Evolutionary conservation across 2,329 filamentous ascomycete species (phyloP).

Genomic region (Colletotrichum sp.): DNA sequence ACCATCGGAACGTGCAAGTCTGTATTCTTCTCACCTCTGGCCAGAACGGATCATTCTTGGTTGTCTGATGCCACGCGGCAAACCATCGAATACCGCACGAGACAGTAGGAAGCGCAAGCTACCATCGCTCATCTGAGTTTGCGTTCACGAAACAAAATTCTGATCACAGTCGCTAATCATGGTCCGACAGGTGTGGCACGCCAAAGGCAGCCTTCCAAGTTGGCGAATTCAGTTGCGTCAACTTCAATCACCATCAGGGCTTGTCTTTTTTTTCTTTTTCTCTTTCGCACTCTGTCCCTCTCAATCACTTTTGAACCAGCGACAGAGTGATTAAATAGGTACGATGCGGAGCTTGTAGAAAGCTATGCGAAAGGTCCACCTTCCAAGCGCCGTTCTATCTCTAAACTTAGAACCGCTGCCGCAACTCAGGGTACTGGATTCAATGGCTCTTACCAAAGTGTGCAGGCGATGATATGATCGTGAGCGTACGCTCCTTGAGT

Average conservation of each 20-base stretch:
- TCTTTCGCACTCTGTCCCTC: neutral
- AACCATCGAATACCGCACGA: neutral
- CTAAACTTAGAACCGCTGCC: constrained; percentile 9
- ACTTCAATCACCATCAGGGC: neutral
- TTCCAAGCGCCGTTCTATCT: neutral
- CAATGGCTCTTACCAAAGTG: neutral
- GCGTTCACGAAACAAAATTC: neutral
- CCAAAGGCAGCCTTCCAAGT: neutral
- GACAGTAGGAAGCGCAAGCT: neutral
- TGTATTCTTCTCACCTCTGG: neutral
- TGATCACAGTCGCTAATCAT: neutral
- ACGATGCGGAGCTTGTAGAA: neutral
- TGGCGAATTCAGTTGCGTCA: neutral
- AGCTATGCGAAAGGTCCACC: neutral
- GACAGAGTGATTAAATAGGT: neutral
- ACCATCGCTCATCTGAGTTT: neutral
- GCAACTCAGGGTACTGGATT: neutral
- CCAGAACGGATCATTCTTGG: neutral
- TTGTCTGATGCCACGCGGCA: neutral
- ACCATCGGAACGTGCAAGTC: neutral
- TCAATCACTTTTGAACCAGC: neutral
- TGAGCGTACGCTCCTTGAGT: neutral
- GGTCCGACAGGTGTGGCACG: neutral
- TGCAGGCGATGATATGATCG: neutral
- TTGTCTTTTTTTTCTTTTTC: neutral